Conservation (phyloP, 495 filamentous ascomycete species). For the Aspergillus nanangensis region DNA sequence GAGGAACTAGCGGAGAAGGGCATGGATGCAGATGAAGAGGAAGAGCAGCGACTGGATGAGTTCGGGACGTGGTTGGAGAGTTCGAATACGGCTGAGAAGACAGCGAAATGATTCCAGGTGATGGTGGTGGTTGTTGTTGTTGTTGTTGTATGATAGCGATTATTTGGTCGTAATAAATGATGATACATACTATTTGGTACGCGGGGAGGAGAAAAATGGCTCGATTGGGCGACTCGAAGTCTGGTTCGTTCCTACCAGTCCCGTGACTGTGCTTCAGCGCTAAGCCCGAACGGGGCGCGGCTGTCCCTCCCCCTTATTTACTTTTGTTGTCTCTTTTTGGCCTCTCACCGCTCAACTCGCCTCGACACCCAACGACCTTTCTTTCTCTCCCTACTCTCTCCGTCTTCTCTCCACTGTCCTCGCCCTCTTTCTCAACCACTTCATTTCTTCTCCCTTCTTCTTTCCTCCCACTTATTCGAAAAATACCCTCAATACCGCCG, state of each 20-base stretch:
- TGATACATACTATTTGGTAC: too few species aligned
- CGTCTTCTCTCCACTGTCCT: conserved; percentile 8
- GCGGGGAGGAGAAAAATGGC: too few species aligned
- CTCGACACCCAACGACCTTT: conserved; percentile 8
- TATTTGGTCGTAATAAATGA: not conserved
- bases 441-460: conserved; percentile 21
- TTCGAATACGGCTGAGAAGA: conserved; percentile 21
- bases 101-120: conserved; percentile 15
- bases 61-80: conserved; percentile 55
- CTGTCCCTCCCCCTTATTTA: conserved; percentile 33
- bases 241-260: conserved; percentile 21
- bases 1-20: conserved; percentile 42
- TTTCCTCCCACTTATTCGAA: conserved; percentile 12
- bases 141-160: too few species aligned
- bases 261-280: conserved; percentile 6
- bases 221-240: too few species aligned
- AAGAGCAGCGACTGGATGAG: conserved; percentile 44
- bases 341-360: conserved; percentile 23
- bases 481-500: conserved; percentile 39
- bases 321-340: not conserved
- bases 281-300: conserved; percentile 16
- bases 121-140: not conserved
- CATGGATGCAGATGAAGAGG: conserved; percentile 39
- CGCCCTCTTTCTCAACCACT: conserved; percentile 16
- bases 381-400: conserved; percentile 18